phyloP scores from a whole-genome alignment of 2,329 filamentous ascomycete genomes.

The Diplodia scrobiculata region DNA sequence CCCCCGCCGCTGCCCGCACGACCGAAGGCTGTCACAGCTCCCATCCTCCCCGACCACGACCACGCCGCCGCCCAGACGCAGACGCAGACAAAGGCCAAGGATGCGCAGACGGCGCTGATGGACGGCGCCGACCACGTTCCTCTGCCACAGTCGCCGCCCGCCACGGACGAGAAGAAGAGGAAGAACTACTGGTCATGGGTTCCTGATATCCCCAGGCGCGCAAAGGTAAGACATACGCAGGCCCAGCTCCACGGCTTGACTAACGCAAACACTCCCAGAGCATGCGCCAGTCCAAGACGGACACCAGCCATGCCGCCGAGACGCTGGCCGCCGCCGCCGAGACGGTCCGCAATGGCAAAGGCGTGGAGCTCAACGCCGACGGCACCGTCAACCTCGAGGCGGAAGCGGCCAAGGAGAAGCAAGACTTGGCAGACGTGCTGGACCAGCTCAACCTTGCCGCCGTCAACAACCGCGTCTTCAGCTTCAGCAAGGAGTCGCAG shows the following conservation, averaged over 20 bases:
- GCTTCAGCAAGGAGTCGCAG: slow-evolving; percentile 79
- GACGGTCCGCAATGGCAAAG: slow-evolving; percentile 39
- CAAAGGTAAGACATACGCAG: slow-evolving; percentile 12
- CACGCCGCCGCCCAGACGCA: slow-evolving; percentile 32
- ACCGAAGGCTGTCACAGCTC: slow-evolving; percentile 40
- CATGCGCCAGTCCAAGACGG: slow-evolving; percentile 43
- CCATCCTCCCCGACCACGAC: background rate
- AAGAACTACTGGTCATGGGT: slow-evolving; percentile 32
- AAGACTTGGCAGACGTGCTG: slow-evolving; percentile 76
- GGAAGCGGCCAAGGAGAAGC: slow-evolving; percentile 59
- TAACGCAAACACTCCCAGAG: slow-evolving; percentile 28
- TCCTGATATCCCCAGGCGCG: slow-evolving; percentile 26
- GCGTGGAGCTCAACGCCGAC: slow-evolving; percentile 37
- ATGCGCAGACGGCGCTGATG: slow-evolving; percentile 52
- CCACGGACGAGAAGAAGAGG: slow-evolving; percentile 41
- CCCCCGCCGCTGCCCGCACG: slow-evolving; percentile 49
- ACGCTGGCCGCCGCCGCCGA: slow-evolving; percentile 42
- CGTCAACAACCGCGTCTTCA: slow-evolving; percentile 82
- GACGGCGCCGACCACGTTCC: slow-evolving; percentile 53
- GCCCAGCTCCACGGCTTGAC: background rate
- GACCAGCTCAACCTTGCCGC: slow-evolving; percentile 82
- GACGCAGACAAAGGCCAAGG: slow-evolving; percentile 42
- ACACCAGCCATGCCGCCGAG: slow-evolving; percentile 40
- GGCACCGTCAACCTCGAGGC: slow-evolving; percentile 42
- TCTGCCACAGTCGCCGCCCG: slow-evolving; percentile 53